A percentile compares a stretch with the other conserved stretches of the same genome.
Conservation (phyloP, 2,329 filamentous ascomycete species). For the Trichoderma arundinaceum region DNA sequence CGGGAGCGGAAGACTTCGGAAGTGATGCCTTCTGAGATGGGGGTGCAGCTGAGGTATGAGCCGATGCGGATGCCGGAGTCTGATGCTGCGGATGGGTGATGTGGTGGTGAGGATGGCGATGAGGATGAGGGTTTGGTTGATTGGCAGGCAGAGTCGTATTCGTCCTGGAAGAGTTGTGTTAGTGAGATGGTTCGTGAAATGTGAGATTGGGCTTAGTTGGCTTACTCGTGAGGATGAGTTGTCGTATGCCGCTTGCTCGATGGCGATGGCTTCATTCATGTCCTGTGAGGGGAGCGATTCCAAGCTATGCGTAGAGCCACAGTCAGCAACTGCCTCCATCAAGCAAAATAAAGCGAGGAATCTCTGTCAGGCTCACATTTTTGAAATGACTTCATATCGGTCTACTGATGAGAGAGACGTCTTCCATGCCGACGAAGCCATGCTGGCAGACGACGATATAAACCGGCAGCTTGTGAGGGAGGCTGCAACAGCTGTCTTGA, state of each 20-base stretch:
- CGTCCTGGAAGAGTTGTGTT: slow-evolving; percentile 53
- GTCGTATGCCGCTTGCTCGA: slow-evolving; percentile 70
- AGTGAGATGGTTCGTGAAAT: slow-evolving; percentile 33
- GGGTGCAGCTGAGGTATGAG: slow-evolving; percentile 57
- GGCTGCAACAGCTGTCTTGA: too few species aligned
- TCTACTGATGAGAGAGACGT: slow-evolving; percentile 60
- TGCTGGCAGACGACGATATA: not conserved
- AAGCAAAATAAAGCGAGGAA: too few species aligned
- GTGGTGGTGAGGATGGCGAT: slow-evolving; percentile 21
- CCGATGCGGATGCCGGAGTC: slow-evolving; percentile 56
- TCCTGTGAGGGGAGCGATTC: slow-evolving; percentile 40
- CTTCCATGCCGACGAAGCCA: slow-evolving; percentile 52
- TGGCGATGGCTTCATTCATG: slow-evolving; percentile 60
- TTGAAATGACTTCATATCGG: slow-evolving; percentile 67
- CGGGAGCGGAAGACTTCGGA: slow-evolving; percentile 87
- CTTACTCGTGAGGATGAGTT: slow-evolving; percentile 63
- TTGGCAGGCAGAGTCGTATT: slow-evolving; percentile 58
- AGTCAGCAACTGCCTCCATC: not conserved
- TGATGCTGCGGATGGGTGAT: not conserved
- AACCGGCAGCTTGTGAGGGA: too few species aligned
- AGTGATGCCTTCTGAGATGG: slow-evolving; percentile 72
- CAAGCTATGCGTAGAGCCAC: slow-evolving; percentile 37
- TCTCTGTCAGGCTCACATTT: slow-evolving; percentile 41
- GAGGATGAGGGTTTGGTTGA: slow-evolving; percentile 30
- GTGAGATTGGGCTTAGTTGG: slow-evolving; percentile 28